phyloP scores from a whole-genome alignment of 1,284 basidiomycete genomes.

The Ceratobasidium sp. region DNA sequence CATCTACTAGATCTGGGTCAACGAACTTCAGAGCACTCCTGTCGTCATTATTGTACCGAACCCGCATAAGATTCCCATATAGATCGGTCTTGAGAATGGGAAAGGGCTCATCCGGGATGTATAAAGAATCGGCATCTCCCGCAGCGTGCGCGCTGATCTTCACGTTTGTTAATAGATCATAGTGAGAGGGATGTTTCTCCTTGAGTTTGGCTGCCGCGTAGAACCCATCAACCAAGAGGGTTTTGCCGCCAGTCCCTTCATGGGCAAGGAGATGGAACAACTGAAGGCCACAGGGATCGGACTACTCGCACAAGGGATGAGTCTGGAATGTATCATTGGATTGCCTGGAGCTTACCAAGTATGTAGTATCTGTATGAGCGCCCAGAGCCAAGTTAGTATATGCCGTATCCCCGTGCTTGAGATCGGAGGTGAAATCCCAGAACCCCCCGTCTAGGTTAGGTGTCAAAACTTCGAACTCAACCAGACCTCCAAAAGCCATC shows the following conservation, averaged over 20 bases:
- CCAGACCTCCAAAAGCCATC: neutral
- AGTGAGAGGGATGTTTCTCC: constrained; percentile 74
- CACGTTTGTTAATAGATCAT: constrained; percentile 72
- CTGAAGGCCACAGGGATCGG: constrained; percentile 91
- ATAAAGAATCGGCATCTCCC: constrained; percentile 71
- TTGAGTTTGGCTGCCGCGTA: constrained; percentile 83
- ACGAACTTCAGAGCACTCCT: constrained; percentile 76
- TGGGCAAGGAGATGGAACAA: constrained; percentile 94
- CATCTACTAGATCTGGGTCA: constrained; percentile 64
- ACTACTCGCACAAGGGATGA: constrained; percentile 55
- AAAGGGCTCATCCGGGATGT: constrained; percentile 65
- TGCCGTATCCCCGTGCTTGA: constrained; percentile 88
- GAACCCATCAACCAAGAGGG: constrained; percentile 94
- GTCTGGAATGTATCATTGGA: neutral
- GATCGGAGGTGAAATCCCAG: constrained; percentile 96
- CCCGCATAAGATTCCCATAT: constrained; percentile 71
- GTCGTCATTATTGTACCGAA: constrained; percentile 97
- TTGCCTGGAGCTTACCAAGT: constrained; percentile 69
- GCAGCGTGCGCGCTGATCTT: constrained; percentile 87
- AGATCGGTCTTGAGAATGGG: constrained; percentile 75
- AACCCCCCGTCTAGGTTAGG: constrained; percentile 76
- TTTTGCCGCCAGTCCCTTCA: constrained; percentile 82
- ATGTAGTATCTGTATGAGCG: constrained; percentile 96
- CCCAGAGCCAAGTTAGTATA: constrained; percentile 89
- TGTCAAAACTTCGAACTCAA: neutral